phyloP scores from a whole-genome alignment of 257 asterid genomes.

The Solanum bukasovii region DNA sequence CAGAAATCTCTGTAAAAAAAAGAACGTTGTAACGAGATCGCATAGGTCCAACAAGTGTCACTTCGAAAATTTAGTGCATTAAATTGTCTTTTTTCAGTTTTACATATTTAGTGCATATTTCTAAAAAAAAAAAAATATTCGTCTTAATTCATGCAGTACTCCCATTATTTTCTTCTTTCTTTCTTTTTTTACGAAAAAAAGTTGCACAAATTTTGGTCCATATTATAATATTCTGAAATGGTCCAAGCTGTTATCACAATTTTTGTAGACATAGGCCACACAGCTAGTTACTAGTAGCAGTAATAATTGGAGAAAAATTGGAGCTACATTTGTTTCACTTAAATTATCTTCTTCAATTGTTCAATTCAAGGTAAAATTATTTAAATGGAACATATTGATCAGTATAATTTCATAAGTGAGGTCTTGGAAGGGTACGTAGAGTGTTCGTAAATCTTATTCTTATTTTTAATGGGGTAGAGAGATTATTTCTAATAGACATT shows the following conservation, averaged over 20 bases:
- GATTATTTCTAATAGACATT: fast-evolving
- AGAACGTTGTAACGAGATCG: too few relatives aligned
- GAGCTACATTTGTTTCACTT: neutral
- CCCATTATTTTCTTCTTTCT: neutral
- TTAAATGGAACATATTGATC: neutral
- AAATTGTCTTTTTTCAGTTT: neutral
- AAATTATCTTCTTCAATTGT: neutral
- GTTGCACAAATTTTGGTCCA: neutral
- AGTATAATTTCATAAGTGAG: neutral
- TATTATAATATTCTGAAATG: neutral
- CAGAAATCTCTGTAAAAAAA: too few relatives aligned
- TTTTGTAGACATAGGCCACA: neutral
- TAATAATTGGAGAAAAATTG: neutral
- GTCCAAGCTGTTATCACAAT: neutral
- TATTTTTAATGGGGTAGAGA: too few relatives aligned
- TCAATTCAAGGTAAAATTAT: neutral
- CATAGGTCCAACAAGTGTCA: neutral
- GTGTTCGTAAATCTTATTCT: fast-evolving
- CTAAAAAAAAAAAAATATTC: neutral
- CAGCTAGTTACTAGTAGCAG: neutral
- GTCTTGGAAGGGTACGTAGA: fast-evolving
- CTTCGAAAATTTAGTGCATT: neutral
- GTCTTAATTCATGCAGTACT: neutral
- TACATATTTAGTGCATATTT: neutral
- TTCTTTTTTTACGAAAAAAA: neutral